phyloP scores from a whole-genome alignment of 345 rosid genomes.

The Brassica carinata region DNA sequence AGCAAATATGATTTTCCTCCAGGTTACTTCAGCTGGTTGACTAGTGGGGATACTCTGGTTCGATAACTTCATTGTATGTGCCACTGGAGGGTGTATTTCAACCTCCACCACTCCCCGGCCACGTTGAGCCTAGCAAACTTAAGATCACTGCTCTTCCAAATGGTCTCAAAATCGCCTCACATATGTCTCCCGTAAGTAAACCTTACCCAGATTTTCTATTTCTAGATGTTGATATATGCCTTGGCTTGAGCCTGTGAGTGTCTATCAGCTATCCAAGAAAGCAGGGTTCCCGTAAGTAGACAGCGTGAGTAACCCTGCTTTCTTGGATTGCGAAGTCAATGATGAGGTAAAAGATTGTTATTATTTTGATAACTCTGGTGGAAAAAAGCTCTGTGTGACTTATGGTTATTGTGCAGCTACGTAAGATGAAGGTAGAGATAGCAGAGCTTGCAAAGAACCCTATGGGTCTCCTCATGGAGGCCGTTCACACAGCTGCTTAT shows the following conservation, averaged over 20 bases:
- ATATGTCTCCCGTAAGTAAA: conserved; percentile 50
- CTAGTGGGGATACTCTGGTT: conserved; percentile 47
- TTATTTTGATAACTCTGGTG: not conserved
- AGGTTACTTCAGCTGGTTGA: conserved; percentile 67
- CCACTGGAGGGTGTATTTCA: conserved; percentile 60
- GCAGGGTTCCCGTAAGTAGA: conserved; percentile 22
- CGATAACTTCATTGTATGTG: conserved; percentile 58
- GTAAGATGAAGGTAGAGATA: conserved; percentile 58
- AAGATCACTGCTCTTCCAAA: conserved; percentile 64
- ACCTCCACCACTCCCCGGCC: conserved; percentile 64
- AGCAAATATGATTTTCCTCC: conserved; percentile 6
- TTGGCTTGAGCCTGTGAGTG: too few relatives aligned
- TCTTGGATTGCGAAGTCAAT: conserved; percentile 81
- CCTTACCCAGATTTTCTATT: not conserved
- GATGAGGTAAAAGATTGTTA: conserved; percentile 54
- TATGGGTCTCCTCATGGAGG: conserved; percentile 70
- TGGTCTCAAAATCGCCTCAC: conserved; percentile 75
- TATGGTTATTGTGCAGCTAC: conserved; percentile 44
- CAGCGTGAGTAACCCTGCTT: conserved; percentile 69
- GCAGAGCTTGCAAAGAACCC: conserved; percentile 62
- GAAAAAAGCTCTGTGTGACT: not conserved
- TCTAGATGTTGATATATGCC: too few relatives aligned
- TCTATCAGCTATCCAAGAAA: too few relatives aligned
- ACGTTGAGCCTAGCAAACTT: conserved; percentile 60
- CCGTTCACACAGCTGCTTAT: conserved; percentile 69